Base-by-base conservation (phyloP, 2,329 filamentous ascomycete genomes). In the Cladophialophora yegresii region DNA sequence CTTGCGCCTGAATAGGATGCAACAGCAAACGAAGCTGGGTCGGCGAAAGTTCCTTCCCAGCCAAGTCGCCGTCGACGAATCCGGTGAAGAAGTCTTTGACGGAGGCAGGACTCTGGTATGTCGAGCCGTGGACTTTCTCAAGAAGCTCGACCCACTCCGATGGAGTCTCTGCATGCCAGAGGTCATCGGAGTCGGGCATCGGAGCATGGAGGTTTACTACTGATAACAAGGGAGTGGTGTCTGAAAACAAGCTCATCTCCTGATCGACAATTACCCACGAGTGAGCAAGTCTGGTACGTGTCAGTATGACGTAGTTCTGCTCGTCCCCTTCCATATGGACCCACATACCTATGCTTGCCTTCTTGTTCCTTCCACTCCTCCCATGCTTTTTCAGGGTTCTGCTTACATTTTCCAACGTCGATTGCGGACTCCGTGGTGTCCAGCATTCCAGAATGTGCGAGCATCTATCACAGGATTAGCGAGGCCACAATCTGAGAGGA, bases 191-290 rank as follows among this genome's bases (percentile, higher is more conserved):
- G 69, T 84, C 82, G 12, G 88, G 88, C 72, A 91, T 83, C 3
- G 87, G 85, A 49, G 85, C 84, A 23, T 82, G 82, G 54, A 90
- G 83, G 63, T 90, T 87, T 32, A 83, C 87, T 60, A 89, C 83
- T 13, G 86, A 84, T 62, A 91, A 83, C 33, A 89, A 77, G 0
- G 87, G 85, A 1, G 81, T 80, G 0, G 82, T 84, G 71, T 89
- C 87, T 68, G 88, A 83, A 76, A 89, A 89, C 8, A 89, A 77
- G 54, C 85, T 85, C 61, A 89, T 78, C 74, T 91, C 89, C 71
- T 90, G 88, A 72, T 91, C 89, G 26, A 89, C 82, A 84, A 89
- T 89, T 22, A 88, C 85, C 86, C 88, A 91, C 61, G 88, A 89
- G 76, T 91, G 90, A n/a, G 89, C 84, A 33, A 91, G 79, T 69